Base-by-base conservation (phyloP, 495 filamentous ascomycete species). In the Aspergillus heteromorphus region DNA sequence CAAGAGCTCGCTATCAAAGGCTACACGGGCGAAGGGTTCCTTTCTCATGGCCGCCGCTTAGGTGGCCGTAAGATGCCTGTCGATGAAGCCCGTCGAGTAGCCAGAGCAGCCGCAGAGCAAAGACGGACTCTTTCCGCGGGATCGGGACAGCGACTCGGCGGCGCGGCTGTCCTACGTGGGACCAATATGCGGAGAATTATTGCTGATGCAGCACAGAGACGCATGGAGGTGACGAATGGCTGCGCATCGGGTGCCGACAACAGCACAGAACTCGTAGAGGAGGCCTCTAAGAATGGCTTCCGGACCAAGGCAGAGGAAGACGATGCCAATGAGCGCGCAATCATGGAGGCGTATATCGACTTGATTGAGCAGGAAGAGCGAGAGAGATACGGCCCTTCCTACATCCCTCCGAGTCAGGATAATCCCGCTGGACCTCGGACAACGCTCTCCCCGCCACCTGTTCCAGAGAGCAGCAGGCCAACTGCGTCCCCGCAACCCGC, bases 11-110 rank as follows among this genome's bases (percentile, higher is more conserved):
- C 81, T 16, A 65, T 78, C 45, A 92, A 92, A 68, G 93, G 93
- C 19, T 97, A 95, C 65, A 95, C 87, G 10, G 93, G 93, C 20
- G 91, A 96, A 70, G 88, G 90, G 7, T 96, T 96, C 76, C 74
- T 95, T 13, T 85, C 84, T 0, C 65, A 84, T 41, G 92, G 92
- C 6, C 82, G 82, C 25, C 80, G 81, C 27, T 79, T 97, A 0
- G 92, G 92, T 40, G 87, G 87, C 2, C 59, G 57, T 14, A 73
- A 76, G 25, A 77, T 92, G 0, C 87, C 87, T 0, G 66, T 83
- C 38, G 77, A 89, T 41, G 92, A 97, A 71, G 88, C 87, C 30
- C 81, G 86, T 13, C 80, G 91, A 38, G 75, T 84, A 38, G 90
- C 90, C 34, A 81, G 91, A 30, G 82, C 77, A 10, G 80, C 87